Base-by-base conservation (phyloP, 1,284 basidiomycete genomes). In the Vanrija sp. region DNA sequence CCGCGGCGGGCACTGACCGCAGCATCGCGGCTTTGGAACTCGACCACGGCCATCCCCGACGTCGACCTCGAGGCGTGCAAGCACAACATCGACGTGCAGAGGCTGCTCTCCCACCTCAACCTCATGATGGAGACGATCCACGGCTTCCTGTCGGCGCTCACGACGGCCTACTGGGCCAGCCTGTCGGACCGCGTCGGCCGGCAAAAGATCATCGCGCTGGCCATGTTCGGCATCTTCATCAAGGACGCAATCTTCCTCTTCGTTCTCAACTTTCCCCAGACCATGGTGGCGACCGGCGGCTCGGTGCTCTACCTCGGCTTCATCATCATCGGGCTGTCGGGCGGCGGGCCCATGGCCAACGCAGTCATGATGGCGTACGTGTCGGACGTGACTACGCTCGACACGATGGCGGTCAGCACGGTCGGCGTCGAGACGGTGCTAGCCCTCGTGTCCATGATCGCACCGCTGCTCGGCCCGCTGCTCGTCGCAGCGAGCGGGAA, bases 11-110 rank as follows among this genome's bases (percentile, higher is more conserved):
- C 24, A 25, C 31, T 31, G 31, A 31, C 31, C 2, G 12, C 31
- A 31, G 31, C 31, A 4, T 4, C 31, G 2, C 10, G 4, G 4
- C 2, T 31, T 4, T 31, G 31, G 31, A 31, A 31, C 31, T 14
- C 31, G 9, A 31, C 31, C 31, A 31, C 12, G 9, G 31, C 31
- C 2, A 31, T 31, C 31, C 18, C 45, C 10, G 45, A 47, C 8
- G 15, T 47, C 45, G 45, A 47, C 15, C 35, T 47, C 31, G 45
- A 47, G 35, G 20, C 14, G 6, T 47, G 45, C 45, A 47, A 47
- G 45, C 31, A 35, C 7, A 22, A 47, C n/a, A 35, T 47, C 19
- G 18, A 19, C 3, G 45, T 47, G 3, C 45, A 47, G 23, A 19
- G 16, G 20, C 45, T 47, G 14, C 31, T 47, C 18, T 31, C 45